Evolutionary conservation across 1,284 basidiomycete species (phyloP).

Genomic region (Microbotryomycetes sp.): DNA sequence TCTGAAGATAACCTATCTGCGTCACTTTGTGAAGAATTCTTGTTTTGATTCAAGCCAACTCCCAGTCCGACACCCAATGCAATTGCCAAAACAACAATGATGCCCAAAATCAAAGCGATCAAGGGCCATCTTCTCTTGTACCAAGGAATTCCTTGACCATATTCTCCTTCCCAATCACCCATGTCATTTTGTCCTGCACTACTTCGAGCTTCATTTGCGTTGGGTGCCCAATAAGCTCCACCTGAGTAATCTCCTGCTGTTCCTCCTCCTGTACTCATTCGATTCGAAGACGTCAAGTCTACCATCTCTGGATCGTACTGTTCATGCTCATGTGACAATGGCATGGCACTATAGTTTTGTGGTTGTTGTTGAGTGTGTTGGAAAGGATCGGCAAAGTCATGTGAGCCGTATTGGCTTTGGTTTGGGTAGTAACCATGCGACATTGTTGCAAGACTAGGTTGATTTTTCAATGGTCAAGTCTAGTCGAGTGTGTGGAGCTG

Average conservation of each 20-base stretch:
- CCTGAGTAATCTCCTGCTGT: neutral
- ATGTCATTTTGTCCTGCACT: conserved; percentile 4
- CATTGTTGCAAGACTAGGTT: no score
- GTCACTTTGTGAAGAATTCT: neutral
- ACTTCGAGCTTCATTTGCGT: neutral
- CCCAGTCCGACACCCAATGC: conserved; percentile 25
- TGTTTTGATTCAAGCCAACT: conserved; percentile 16
- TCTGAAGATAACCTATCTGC: conserved; percentile 2
- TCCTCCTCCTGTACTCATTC: neutral
- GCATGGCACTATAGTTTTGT: conserved; percentile 2
- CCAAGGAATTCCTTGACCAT: conserved; percentile 5
- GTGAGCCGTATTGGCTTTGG: neutral
- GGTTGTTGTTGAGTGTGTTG: neutral
- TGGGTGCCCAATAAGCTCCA: conserved; percentile 24
- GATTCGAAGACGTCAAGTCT: conserved; percentile 5
- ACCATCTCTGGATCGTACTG: conserved; percentile 31
- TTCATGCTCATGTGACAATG: neutral
- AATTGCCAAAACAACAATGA: conserved; percentile 14
- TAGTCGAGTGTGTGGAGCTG: no score
- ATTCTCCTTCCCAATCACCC: conserved; percentile 14
- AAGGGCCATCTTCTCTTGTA: conserved; percentile 3
- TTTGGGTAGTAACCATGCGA: neutral
- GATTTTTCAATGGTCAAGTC: no score
- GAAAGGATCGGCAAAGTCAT: neutral
- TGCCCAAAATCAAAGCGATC: conserved; percentile 9